Evolutionary conservation across 345 rosid genomes (phyloP).

Genomic region (Eucalyptus erythrocorys): DNA sequence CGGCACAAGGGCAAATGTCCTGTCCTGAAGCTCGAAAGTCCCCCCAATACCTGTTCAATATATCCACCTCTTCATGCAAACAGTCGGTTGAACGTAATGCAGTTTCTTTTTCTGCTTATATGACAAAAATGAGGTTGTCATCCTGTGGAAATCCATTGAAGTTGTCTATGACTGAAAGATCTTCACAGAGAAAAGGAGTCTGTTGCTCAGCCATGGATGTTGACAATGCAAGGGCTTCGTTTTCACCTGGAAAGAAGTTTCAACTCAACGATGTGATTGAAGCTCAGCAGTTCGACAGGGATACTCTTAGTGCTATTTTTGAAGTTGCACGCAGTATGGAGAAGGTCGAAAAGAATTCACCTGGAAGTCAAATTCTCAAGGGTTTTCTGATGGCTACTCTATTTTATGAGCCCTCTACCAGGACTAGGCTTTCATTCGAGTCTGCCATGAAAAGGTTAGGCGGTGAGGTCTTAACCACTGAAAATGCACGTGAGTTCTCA

Average conservation of each 20-base stretch:
- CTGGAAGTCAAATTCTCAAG: slow-evolving; percentile 69
- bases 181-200: slow-evolving; percentile 2
- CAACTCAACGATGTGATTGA: slow-evolving; percentile 78
- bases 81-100: neutral
- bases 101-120: neutral
- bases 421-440: slow-evolving; percentile 95
- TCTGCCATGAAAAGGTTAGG: slow-evolving; percentile 96
- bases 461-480: slow-evolving; percentile 93
- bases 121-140: slow-evolving; percentile 7
- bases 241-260: slow-evolving; percentile 41
- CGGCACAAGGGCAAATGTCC: neutral
- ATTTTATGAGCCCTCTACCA: slow-evolving; percentile 95
- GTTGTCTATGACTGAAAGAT: neutral
- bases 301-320: slow-evolving; percentile 61
- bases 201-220: slow-evolving; percentile 27
- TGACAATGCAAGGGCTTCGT: neutral
- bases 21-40: neutral
- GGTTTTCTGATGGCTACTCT: slow-evolving; percentile 92
- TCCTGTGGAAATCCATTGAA: slow-evolving; percentile 1
- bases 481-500: slow-evolving; percentile 89
- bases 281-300: slow-evolving; percentile 88
- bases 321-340: slow-evolving; percentile 87
- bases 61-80: neutral
- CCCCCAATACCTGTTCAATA: neutral
- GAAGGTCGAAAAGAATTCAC: slow-evolving; percentile 57